phyloP scores from a whole-genome alignment of 495 filamentous ascomycete genomes.

The Aspergillus asperescens region DNA sequence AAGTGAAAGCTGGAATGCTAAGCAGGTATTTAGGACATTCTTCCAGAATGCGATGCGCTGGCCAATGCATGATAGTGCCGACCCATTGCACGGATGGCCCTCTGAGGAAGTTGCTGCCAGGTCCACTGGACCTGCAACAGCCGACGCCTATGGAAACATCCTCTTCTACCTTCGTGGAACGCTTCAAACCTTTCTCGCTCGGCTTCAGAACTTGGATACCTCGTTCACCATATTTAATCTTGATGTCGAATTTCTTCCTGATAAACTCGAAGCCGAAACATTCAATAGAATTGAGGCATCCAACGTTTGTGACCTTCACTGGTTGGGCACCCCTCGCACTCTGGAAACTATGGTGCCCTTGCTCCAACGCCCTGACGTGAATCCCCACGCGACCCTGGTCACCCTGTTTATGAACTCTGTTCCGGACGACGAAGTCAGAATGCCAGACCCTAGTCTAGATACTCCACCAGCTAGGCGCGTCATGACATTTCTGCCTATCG shows the following conservation, averaged over 20 bases:
- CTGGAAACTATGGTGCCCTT: background rate
- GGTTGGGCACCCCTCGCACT: background rate
- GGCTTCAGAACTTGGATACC: background rate
- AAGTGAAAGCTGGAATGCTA: background rate
- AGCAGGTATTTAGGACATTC: background rate
- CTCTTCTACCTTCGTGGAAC: conserved; percentile 20
- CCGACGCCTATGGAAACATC: conserved; percentile 31
- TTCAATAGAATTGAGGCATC: background rate
- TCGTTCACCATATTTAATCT: background rate
- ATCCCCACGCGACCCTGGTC: background rate
- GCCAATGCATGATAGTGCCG: conserved; percentile 9
- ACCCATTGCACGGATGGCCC: conserved; percentile 25
- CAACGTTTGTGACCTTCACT: background rate
- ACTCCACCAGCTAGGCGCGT: background rate
- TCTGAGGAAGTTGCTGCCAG: conserved; percentile 18
- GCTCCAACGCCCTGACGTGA: background rate
- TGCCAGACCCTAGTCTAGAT: background rate
- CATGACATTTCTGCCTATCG: no score
- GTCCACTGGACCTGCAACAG: conserved; percentile 12
- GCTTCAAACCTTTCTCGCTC: conserved; percentile 6
- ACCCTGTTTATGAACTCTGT: background rate
- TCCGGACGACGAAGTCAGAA: background rate
- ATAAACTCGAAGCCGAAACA: background rate
- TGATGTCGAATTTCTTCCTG: background rate
- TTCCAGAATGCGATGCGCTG: background rate